Base-by-base conservation (phyloP, 2,329 filamentous ascomycete species). In the Pseudogymnoascus sp. region DNA sequence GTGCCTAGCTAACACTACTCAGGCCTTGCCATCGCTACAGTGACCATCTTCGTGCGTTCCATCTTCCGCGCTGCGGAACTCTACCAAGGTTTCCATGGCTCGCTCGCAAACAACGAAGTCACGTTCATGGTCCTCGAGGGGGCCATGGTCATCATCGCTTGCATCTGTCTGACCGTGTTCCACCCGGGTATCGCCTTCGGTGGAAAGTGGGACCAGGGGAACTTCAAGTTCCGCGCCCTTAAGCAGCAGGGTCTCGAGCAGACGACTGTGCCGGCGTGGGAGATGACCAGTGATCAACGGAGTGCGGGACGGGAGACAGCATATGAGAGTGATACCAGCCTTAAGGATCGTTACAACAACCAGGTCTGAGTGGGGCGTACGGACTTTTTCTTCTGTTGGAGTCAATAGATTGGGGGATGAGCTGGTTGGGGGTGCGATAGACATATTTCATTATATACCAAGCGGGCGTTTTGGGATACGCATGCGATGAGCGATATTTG, bases 11-110 rank as follows among this genome's bases (percentile, higher is more conserved):
- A 57, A 57, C 51, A 57, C 51, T 12, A 11, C 45, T 16, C 16
- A 57, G 51, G 70, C 3, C 73, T 84, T 21, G 68, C 75, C 0
- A 68, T 83, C 2, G 79, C 82, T 0, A 85, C 82, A 6, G 64
- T 85, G 1, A 79, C 77, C 42, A 83, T 87, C 68, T 80, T 86
- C 62, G 78, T 81, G n/a, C 76, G 85, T 26, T 82, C 78, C 45
- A 77, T 82, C 34, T 87, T 83, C 68, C 79, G 85, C 61, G 81
- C 84, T 21, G 79, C 80, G 1, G 84, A 87, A 73, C 71, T 87
- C 63, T 79, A 77, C 47, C 77, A 81, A 16, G 84, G 84, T 2
- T 86, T 82, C 74, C 68, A 69, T 11, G 81, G 82, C 1, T 66
- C 74, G 6, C 70, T 86, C 57, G 81, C 83, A 63, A 71, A 72